phyloP scores from a whole-genome alignment of 192 early-diverging fungal species.

The Mortierella alpina region DNA sequence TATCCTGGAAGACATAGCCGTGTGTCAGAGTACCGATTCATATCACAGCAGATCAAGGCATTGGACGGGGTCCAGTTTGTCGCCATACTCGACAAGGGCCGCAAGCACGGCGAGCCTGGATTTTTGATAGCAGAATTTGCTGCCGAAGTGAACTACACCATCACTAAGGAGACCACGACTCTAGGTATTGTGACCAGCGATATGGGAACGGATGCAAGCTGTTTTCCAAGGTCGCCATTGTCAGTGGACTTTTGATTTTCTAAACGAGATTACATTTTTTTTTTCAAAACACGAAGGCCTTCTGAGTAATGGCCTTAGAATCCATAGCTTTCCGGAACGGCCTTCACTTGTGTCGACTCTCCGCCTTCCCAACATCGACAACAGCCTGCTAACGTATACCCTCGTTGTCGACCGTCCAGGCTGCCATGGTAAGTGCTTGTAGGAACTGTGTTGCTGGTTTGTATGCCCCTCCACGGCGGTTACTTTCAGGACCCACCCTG shows the following conservation, averaged over 20 bases:
- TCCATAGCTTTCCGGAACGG: constrained; percentile 52
- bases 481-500: no score
- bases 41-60: constrained; percentile 15
- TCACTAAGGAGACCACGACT: constrained; percentile 53
- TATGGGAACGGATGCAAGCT: not conserved
- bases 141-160: constrained; percentile 33
- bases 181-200: constrained; percentile 30
- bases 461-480: no score
- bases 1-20: constrained; percentile 20
- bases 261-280: not conserved
- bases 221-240: not conserved
- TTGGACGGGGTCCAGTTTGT: constrained; percentile 15
- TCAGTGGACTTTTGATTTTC: not conserved
- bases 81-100: constrained; percentile 52
- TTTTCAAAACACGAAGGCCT: constrained; percentile 14
- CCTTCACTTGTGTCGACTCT: constrained; percentile 58
- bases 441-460: not conserved
- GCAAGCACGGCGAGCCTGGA: constrained; percentile 36
- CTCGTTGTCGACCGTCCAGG: constrained; percentile 55
- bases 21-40: constrained; percentile 29
- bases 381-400: constrained; percentile 63
- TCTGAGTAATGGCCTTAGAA: constrained; percentile 47
- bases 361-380: constrained; percentile 64
- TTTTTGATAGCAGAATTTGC: constrained; percentile 64
- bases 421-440: constrained; percentile 42